phyloP scores from a whole-genome alignment of 257 asterid species.

The Solanum commersonii region DNA sequence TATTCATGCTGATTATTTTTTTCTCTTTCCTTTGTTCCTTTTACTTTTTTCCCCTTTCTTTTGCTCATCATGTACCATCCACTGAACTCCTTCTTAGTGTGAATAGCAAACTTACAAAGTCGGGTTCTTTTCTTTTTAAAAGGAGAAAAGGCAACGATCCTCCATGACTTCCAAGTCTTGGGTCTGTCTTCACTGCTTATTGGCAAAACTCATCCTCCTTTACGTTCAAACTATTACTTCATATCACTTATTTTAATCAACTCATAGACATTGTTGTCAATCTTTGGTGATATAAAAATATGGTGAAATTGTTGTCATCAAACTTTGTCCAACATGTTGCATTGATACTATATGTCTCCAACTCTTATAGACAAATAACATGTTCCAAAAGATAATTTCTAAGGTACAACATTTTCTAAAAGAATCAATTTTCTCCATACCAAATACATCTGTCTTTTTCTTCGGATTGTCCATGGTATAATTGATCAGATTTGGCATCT shows the following conservation, averaged over 20 bases:
- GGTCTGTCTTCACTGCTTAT: not conserved
- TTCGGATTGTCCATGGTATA: slow-evolving; percentile 2
- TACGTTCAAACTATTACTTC: not conserved
- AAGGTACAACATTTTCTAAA: not conserved
- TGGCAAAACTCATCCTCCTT: not conserved
- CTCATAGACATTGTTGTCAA: not conserved
- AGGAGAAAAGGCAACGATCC: not conserved
- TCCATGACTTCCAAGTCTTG: not conserved
- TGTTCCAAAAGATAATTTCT: not conserved
- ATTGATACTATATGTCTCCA: not conserved
- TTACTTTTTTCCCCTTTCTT: not conserved
- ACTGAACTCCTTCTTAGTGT: not conserved
- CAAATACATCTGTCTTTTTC: not conserved
- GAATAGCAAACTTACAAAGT: not conserved
- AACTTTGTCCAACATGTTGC: not conserved
- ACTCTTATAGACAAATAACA: not conserved
- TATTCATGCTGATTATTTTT: not conserved
- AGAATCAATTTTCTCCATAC: not conserved
- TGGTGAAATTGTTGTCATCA: not conserved
- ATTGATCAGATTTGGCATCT: not conserved
- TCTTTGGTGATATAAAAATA: not conserved
- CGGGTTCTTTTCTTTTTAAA: not conserved
- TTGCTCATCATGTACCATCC: not conserved
- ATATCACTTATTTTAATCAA: not conserved
- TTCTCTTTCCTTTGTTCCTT: not conserved